A percentile compares a stretch with the other conserved stretches of the same genome.
Conservation (phyloP, 306 rosid species). For the Pyrus betulifolia region DNA sequence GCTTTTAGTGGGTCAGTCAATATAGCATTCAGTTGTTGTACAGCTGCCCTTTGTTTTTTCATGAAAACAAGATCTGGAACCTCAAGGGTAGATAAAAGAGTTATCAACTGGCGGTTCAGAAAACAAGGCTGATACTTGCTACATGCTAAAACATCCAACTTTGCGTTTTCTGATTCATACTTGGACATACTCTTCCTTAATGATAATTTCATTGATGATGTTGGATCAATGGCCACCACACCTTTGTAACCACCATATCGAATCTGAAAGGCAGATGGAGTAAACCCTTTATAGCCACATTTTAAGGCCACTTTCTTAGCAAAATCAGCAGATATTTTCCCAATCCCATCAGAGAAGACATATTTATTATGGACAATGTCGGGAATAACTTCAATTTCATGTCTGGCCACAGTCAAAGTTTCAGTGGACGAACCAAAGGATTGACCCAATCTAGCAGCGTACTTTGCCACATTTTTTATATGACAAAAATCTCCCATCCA, state of each 20-base stretch:
- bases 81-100: conserved; percentile 75
- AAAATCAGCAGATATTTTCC: conserved; percentile 68
- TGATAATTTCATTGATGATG: conserved; percentile 52
- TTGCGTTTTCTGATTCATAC: conserved; percentile 46
- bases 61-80: conserved; percentile 47
- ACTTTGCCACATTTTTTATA: conserved; percentile 82
- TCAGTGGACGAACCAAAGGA: conserved; percentile 91
- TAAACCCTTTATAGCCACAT: conserved; percentile 34
- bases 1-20: conserved; percentile 64
- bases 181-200: conserved; percentile 74
- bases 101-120: conserved; percentile 69
- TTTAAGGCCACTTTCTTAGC: conserved; percentile 60
- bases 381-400: conserved; percentile 51
- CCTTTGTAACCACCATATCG: conserved; percentile 89
- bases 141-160: conserved; percentile 64
- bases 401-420: conserved; percentile 37
- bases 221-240: conserved; percentile 81
- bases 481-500: conserved; percentile 65
- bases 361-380: conserved; percentile 35
- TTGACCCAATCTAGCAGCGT: conserved; percentile 89
- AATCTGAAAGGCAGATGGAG: conserved; percentile 84
- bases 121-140: conserved; percentile 69
- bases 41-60: conserved; percentile 54
- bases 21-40: conserved; percentile 50
- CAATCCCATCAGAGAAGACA: conserved; percentile 84